A percentile compares a stretch with the other conserved stretches of the same genome.
Conservation (phyloP, 305 asterid species). For the Vinca major region DNA sequence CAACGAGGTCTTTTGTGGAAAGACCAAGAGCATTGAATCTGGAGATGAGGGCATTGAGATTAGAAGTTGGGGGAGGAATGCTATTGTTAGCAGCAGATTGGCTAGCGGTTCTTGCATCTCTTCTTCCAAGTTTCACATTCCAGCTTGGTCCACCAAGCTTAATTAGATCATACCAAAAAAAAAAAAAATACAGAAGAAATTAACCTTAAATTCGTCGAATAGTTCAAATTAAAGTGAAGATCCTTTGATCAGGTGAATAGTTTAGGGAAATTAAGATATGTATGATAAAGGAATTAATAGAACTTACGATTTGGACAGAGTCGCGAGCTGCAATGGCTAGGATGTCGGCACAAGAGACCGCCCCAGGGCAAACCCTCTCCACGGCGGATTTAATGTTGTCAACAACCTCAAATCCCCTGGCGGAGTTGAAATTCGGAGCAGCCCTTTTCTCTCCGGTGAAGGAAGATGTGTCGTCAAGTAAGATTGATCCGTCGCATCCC, state of each 20-base stretch:
- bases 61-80: conserved; percentile 75
- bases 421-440: conserved; percentile 48
- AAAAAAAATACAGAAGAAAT: neutral
- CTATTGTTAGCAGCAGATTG: conserved; percentile 58
- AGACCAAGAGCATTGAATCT: conserved; percentile 60
- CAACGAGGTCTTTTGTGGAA: conserved; percentile 63
- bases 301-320: conserved; percentile 47
- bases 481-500: conserved; percentile 83
- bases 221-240: too few species aligned
- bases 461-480: conserved; percentile 66
- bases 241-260: neutral
- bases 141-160: conserved; percentile 74
- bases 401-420: conserved; percentile 60
- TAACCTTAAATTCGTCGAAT: neutral
- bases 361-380: conserved; percentile 51
- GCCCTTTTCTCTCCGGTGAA: conserved; percentile 66
- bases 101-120: conserved; percentile 78
- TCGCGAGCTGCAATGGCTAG: conserved; percentile 64
- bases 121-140: conserved; percentile 68
- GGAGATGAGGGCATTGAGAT: conserved; percentile 52
- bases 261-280: neutral
- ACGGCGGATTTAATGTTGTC: conserved; percentile 59
- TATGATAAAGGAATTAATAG: neutral
- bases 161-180: too few species aligned
- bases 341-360: conserved; percentile 67